Evolutionary conservation across 225 moss, liverwort and hornwort species (phyloP), one percentile per base, ranked within the genome.

Genomic region (Sphagnum tenellum): DNA sequence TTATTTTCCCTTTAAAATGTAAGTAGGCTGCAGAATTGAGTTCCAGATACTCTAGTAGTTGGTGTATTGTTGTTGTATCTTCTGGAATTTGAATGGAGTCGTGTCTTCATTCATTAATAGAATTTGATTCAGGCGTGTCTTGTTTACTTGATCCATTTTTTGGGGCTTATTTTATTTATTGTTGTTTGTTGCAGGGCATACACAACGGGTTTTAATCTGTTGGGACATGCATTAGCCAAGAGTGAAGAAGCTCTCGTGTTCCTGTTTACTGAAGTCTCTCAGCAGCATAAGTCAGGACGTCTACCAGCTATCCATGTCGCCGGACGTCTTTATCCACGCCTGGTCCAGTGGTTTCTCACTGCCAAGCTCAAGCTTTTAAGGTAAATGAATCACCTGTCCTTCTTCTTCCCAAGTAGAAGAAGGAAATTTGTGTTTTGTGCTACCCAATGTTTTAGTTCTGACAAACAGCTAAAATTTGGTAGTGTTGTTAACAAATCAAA

Each of bases 211-310:
- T 67, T 67, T 56, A 8, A 59, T 44, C 47, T 67, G 9, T 12
- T 9, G 12, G 67, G 67, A 14, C 67, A 67, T 58, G 48, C 67
- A 57, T 48, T 67, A 12, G 58, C 67, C 0, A 55, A 72, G 74
- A 69, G 73, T 0, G 79, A 79, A 48, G 79, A 82, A 72, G 71
- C 69, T 4, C 4, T 82, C 0, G 71, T 69, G 48, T 67, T 58
- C 13, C 29, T 67, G 47, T 67, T 11, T 46, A 58, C 58, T 46
- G 57, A 44, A 58, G 57, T 67, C 6, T 67, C 57, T 44, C 13
- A 46, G 13, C 46, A 55, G 12, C 12, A 4, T 47, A 59, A 5
- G 13, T 4, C 57, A 46, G 55, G 57, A 3, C 47, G 29, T 29
- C 66, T n/a, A 65, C 65, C 65, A 44, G 12, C 12, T 60, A 57